Conservation (phyloP, 805 yeast species). For the Metschnikowia santaceciliae region DNA sequence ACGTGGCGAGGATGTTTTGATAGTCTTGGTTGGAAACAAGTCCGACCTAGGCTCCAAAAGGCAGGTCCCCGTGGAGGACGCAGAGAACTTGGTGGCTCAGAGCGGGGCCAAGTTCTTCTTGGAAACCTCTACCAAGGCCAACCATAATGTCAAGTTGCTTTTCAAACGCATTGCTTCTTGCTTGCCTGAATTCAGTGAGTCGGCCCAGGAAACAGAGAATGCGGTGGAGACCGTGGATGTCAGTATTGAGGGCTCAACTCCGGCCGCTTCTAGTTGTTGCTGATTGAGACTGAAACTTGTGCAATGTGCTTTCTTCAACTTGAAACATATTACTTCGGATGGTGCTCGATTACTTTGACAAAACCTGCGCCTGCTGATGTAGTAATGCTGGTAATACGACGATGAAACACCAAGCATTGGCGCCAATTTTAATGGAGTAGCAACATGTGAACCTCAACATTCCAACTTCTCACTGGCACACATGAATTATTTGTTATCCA, state of each 20-base stretch:
- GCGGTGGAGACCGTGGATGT: conserved; percentile 38
- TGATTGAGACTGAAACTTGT: background rate
- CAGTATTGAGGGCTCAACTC: conserved; percentile 25
- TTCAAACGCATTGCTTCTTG: conserved; percentile 89
- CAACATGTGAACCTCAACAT: too few species aligned
- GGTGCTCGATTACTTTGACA: background rate
- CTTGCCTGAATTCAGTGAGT: conserved; percentile 66
- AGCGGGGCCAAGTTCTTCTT: conserved; percentile 76
- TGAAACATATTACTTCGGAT: background rate
- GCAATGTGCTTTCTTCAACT: background rate
- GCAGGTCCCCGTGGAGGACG: conserved; percentile 80
- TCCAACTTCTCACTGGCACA: too few species aligned
- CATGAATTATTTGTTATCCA: background rate
- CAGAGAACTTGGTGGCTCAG: conserved; percentile 67
- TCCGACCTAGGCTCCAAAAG: conserved; percentile 74
- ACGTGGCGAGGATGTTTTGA: conserved; percentile 84
- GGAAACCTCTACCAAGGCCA: conserved; percentile 93
- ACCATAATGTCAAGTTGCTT: conserved; percentile 85
- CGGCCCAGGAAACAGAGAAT: conserved; percentile 16
- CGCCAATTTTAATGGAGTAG: background rate
- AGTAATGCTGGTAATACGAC: background rate
- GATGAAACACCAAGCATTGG: background rate
- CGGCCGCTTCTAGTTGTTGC: conserved; percentile 14
- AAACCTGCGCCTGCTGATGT: background rate
- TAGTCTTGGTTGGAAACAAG: conserved; percentile 91